A percentile compares a stretch with the other conserved stretches of the same genome.
phyloP scores from a whole-genome alignment of 2,329 filamentous ascomycete genomes.

The Cercospora sojina region DNA sequence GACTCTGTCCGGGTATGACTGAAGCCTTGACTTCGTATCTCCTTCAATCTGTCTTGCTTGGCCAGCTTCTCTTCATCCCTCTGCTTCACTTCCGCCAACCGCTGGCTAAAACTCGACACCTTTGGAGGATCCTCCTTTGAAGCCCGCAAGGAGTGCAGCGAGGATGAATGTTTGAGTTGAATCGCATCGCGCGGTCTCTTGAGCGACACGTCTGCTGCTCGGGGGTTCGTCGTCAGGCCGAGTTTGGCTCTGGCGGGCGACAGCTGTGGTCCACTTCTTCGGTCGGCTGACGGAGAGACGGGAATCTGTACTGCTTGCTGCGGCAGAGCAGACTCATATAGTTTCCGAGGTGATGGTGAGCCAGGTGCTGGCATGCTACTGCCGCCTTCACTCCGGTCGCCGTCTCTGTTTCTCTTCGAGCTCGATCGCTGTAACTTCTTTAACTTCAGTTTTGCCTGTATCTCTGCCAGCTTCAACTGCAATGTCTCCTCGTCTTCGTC shows the following conservation, averaged over 20 bases:
- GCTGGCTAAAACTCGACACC: constrained; percentile 72
- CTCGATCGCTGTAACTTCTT: constrained; percentile 67
- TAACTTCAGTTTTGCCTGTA: constrained; percentile 81
- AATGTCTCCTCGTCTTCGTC: constrained; percentile 78
- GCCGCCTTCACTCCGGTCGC: constrained; percentile 7
- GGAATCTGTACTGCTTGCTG: constrained; percentile 65
- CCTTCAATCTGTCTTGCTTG: constrained; percentile 46
- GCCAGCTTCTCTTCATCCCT: constrained; percentile 46
- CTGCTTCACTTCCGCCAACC: constrained; percentile 67
- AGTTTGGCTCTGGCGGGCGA: constrained; percentile 79
- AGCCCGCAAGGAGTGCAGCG: constrained; percentile 15
- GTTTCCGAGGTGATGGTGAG: constrained; percentile 26
- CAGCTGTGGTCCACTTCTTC: constrained; percentile 50
- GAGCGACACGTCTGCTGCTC: constrained; percentile 77
- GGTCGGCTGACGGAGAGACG: constrained; percentile 63
- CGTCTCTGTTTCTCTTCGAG: constrained; percentile 21
- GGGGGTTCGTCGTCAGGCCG: constrained; percentile 86
- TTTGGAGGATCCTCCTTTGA: constrained; percentile 17
- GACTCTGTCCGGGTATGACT: constrained; percentile 17
- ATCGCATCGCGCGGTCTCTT: constrained; percentile 59
- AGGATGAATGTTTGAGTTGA: constrained; percentile 27
- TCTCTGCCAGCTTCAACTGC: constrained; percentile 80
- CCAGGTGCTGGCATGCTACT: constrained; percentile 18
- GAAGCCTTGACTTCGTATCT: constrained; percentile 42
- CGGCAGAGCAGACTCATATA: constrained; percentile 30